A percentile compares a stretch with the other conserved stretches of the same genome.
These are phyloP conservation scores for Aegilops tauschii DNA, from an alignment of 176 grass and related monocot species.

Conservation along the genomic window DNA sequence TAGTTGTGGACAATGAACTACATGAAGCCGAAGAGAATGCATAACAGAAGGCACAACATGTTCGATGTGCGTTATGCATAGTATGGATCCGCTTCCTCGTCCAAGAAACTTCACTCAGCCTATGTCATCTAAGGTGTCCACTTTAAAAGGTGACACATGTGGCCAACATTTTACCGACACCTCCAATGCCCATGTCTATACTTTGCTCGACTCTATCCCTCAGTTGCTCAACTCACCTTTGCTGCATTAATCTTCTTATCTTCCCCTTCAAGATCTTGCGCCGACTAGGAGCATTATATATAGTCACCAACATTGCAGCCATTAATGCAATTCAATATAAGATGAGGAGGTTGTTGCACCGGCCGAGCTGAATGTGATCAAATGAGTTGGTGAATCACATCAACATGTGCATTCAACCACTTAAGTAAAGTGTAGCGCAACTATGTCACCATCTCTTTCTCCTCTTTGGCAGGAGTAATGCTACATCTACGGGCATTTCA, in stretches of 20 bases:
- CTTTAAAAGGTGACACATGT: not conserved
- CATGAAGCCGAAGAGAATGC: no score
- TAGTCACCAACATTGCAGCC: not conserved
- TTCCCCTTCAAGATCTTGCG: not conserved
- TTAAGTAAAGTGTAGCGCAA: not conserved
- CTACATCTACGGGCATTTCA: no score
- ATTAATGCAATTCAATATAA: not conserved
- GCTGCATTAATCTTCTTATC: not conserved
- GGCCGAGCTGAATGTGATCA: not conserved
- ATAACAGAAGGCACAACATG: no score
- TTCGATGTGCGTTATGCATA: not conserved
- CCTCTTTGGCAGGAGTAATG: no score
- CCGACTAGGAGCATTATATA: not conserved
- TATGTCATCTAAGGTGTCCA: not conserved
- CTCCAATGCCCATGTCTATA: not conserved
- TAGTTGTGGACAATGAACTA: no score
- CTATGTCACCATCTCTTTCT: no score
- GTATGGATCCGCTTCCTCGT: not conserved
- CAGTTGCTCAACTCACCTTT: not conserved
- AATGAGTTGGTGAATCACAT: not conserved
- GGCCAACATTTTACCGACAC: not conserved
- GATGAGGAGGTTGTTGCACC: not conserved
- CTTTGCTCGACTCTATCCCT: not conserved
- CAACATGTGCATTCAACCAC: not conserved
- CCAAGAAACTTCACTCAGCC: not conserved